These are phyloP conservation scores for Metschnikowia bowlesiae DNA, from an alignment of 805 yeast genomes.

Conservation along the genomic window DNA sequence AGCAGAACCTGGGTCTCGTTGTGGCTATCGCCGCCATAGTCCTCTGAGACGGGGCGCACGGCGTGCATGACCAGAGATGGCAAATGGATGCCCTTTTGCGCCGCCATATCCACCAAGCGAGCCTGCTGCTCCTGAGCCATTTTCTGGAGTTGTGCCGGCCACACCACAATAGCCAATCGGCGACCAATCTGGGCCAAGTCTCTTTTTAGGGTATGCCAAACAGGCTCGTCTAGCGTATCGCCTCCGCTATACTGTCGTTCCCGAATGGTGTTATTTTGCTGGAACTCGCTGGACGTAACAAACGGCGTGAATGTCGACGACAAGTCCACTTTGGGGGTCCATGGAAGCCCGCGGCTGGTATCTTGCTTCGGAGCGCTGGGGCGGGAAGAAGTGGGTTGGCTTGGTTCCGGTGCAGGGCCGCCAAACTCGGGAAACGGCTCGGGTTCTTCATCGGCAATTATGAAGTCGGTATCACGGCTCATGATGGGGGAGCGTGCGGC, in stretches of 20 bases:
- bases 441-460: constrained; percentile 33
- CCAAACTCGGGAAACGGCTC: not conserved
- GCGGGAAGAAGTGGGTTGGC: not conserved
- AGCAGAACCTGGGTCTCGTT: constrained; percentile 9
- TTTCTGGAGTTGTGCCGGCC: constrained; percentile 40
- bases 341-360: not conserved
- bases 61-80: constrained; percentile 30
- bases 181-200: constrained; percentile 35
- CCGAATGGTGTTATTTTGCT: constrained; percentile 17
- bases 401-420: not conserved
- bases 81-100: constrained; percentile 30
- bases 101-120: constrained; percentile 32
- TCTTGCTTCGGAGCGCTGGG: not conserved
- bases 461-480: constrained; percentile 17
- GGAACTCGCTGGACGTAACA: constrained; percentile 11
- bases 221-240: constrained; percentile 71
- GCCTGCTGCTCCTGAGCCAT: constrained; percentile 34
- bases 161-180: constrained; percentile 36
- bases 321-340: constrained; percentile 19
- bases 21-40: constrained; percentile 6
- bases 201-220: constrained; percentile 46
- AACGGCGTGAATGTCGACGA: constrained; percentile 16
- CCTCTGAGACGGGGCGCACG: constrained; percentile 6
- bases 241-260: constrained; percentile 63
- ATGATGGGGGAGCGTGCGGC: not conserved